Conservation (phyloP, 75 land plant genomes). For the Cryptomeria japonica region DNA sequence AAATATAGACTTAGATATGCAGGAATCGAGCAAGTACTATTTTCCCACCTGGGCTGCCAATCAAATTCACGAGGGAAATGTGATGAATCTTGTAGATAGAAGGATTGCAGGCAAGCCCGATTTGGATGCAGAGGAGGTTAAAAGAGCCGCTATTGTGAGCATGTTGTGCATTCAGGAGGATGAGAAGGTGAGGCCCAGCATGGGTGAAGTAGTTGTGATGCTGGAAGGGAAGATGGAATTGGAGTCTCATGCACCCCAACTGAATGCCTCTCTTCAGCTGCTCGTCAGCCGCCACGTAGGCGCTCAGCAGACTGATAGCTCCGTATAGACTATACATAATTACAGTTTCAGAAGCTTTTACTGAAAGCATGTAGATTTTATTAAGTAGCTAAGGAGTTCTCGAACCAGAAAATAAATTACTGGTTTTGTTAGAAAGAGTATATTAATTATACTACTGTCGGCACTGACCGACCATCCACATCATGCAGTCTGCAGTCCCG, state of each 20-base stretch:
- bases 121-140: constrained; percentile 35
- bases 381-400: too few species aligned
- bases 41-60: not conserved
- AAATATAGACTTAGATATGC: constrained; percentile 14
- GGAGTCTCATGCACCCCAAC: constrained; percentile 27
- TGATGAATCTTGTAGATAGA: constrained; percentile 34
- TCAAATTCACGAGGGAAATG: not conserved
- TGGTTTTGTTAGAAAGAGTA: too few species aligned
- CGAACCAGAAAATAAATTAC: too few species aligned
- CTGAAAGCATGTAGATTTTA: too few species aligned
- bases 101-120: not conserved
- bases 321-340: too few species aligned
- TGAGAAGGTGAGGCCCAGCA: constrained; percentile 47
- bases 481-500: too few species aligned
- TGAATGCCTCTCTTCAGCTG: too few species aligned
- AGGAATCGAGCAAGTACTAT: not conserved
- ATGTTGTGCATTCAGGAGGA: constrained; percentile 70
- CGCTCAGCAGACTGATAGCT: too few species aligned
- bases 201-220: constrained; percentile 62
- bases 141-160: constrained; percentile 31
- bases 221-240: constrained; percentile 38
- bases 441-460: too few species aligned
- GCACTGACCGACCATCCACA: too few species aligned
- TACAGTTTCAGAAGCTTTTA: too few species aligned
- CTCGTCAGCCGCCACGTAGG: too few species aligned